Evolutionary conservation across 2,329 filamentous ascomycete genomes (phyloP), one percentile per base, ranked within the genome.

Genomic region (Paecilomyces dactylethromorphus): DNA sequence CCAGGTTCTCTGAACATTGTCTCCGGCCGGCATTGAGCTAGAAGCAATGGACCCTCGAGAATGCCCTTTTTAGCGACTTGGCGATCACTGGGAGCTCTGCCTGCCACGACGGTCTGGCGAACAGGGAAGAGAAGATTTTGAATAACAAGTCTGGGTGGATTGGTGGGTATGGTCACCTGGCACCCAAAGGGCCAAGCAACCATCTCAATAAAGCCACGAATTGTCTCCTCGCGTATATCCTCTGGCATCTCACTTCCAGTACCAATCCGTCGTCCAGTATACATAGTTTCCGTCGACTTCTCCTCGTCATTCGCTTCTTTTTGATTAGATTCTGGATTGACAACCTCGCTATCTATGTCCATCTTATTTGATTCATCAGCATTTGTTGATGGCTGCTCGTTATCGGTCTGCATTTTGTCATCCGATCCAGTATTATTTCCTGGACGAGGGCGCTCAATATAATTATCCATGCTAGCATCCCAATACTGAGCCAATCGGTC

Each of bases 401-500:
- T 59, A 18, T 66, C 62, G 11, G 63, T 49, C 51, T 61, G 60
- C 32, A 55, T 66, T 31, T 58, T 63, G 57, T 64, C 63, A 11
- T 53, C 53, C 26, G 33, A 54, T 12, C 50, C 31, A 15, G 56
- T 33, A 32, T 64, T 61, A n/a, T 57, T 60, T 53, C 66, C 62
- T 11, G 69, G 67, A 0, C 64, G 66, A 26, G 73, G 68, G 15
- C 72, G 69, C 56, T 78, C 75, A 59, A 78, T 78, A 67, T 85
- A 85, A 31, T 84, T 71, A 63, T 87, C 85, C 54, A 81, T 67
- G 59, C 80, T 84, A 45, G 76, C 77, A 66, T 87, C 85, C 84
- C 85, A 87, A 66, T 85, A 87, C 62, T 84, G 82, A 15, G 82
- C 76, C 78, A 87, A 78, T 35, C 78, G 79, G 63, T 86, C 82